Evolutionary conservation across 257 asterid genomes (phyloP).

Genomic region (Fraxinus pennsylvanica): DNA sequence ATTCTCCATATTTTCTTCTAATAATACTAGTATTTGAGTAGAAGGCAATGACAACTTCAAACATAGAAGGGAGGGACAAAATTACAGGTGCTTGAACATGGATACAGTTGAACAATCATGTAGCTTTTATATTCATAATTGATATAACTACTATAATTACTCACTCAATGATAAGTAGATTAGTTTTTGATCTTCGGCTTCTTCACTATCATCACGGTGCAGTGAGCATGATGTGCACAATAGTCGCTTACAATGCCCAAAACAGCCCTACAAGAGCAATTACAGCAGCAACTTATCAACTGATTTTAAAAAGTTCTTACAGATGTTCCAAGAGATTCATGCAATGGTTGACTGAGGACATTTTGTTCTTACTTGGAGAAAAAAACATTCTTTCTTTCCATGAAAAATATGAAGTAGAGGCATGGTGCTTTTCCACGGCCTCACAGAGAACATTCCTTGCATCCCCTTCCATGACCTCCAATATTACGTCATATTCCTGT

Average conservation of each 20-base stretch:
- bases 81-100: too few relatives aligned
- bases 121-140: background rate
- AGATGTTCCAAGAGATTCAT: background rate
- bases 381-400: too few relatives aligned
- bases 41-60: too few relatives aligned
- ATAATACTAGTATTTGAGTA: too few relatives aligned
- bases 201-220: conserved; percentile 56
- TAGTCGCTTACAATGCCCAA: conserved; percentile 54
- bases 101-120: background rate
- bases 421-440: conserved; percentile 35
- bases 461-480: conserved; percentile 78
- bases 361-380: too few relatives aligned
- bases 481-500: conserved; percentile 55
- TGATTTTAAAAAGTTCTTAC: background rate
- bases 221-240: conserved; percentile 55
- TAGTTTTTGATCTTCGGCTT: conserved; percentile 43
- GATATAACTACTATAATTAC: background rate
- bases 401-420: too few relatives aligned
- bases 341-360: too few relatives aligned
- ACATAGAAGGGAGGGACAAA: too few relatives aligned
- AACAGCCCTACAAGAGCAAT: conserved; percentile 40
- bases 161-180: background rate
- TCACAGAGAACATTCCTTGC: conserved; percentile 84
- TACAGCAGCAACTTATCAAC: background rate
- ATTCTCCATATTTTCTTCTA: too few relatives aligned